Percentiles rank a stretch among this genome's conserved stretches.
Evolutionary conservation across 352 stramenopile species (phyloP).

Genomic region (Pilasporangium apinafurcum): DNA sequence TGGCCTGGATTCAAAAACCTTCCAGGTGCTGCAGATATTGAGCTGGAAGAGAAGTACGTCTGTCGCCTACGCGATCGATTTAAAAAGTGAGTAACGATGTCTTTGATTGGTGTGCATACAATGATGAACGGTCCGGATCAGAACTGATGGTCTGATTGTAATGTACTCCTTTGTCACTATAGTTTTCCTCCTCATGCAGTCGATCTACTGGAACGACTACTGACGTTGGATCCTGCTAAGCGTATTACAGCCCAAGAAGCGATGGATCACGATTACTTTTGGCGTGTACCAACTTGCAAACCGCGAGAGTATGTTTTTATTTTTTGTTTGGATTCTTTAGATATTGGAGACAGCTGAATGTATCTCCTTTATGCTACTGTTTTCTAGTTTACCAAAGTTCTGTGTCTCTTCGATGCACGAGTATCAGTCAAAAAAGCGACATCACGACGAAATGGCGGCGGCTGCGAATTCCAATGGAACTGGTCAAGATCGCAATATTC

Average conservation of each 20-base stretch:
- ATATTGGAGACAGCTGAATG: not conserved
- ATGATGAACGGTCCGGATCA: not conserved
- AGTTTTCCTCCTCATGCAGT: conserved; percentile 76
- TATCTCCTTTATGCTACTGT: not conserved
- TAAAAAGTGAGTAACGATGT: conserved; percentile 49
- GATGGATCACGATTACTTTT: conserved; percentile 97
- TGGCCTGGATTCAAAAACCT: conserved; percentile 80
- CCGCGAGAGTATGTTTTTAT: conserved; percentile 55
- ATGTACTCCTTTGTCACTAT: not conserved
- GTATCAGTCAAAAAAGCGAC: conserved; percentile 84
- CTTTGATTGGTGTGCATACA: not conserved
- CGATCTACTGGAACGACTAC: conserved; percentile 90
- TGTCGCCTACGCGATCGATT: conserved; percentile 66
- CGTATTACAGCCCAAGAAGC: conserved; percentile 92
- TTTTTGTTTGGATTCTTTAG: not conserved
- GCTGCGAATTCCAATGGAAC: conserved; percentile 10
- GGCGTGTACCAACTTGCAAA: conserved; percentile 81
- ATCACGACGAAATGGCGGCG: conserved; percentile 68
- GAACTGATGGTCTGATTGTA: not conserved
- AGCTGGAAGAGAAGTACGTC: conserved; percentile 75
- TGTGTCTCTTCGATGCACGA: conserved; percentile 78
- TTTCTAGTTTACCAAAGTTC: conserved; percentile 74
- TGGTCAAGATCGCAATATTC: conserved; percentile 11
- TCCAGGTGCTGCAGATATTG: conserved; percentile 52
- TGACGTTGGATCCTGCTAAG: conserved; percentile 93